Base-by-base conservation (phyloP, 202 grass and related monocot species). In the Schoenoplectus triqueter region DNA sequence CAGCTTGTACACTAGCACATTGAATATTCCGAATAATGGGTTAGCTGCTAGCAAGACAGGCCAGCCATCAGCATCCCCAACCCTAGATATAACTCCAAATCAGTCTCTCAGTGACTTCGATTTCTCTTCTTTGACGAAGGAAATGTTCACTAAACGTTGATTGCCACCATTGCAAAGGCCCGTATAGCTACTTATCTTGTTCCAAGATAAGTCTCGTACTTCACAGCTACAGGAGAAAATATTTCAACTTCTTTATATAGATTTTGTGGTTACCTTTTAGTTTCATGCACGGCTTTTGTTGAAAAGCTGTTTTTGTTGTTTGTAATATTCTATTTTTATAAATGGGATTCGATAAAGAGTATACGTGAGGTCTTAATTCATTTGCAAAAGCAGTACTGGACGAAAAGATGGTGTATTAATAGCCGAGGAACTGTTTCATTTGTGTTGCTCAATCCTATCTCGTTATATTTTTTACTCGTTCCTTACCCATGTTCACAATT, bases 101-200 rank as follows among this genome's bases (percentile, higher is more conserved):
- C 87, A 87, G 69, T 92, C 92, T 44, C 89, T 88, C 62, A 87
- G 86, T 69, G 95, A 95, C 13, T 93, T 89, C 2, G 95, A 97
- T 82, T 97, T 97, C 84, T 97, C 95, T 13, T 93, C 92, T 2
- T 93, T 97, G 67, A 97, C 95, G 7, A 91, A 97, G 85, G 95
- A 87, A 73, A 87, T 97, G 88, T 90, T 97, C 72, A 80, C 86
- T 46, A 97, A 92, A 86, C 72, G 84, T 62, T 97, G 86, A 97
- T 62, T 7, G 0, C 59, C 74, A 44, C 55, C 55, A 61, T 44
- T 45, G 11, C 54, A 9, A 55, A 62, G 55, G 14, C 75, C 39
- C 60, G 39, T 78, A 13, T 61, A 42, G 50, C 75, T 60, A 60
- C 55, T 18, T 17, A 54, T 79, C 39, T 61, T 79, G 52, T 79